These are phyloP conservation scores for Cladophialophora yegresii DNA, from an alignment of 2,329 filamentous ascomycete genomes.

Conservation along the genomic window DNA sequence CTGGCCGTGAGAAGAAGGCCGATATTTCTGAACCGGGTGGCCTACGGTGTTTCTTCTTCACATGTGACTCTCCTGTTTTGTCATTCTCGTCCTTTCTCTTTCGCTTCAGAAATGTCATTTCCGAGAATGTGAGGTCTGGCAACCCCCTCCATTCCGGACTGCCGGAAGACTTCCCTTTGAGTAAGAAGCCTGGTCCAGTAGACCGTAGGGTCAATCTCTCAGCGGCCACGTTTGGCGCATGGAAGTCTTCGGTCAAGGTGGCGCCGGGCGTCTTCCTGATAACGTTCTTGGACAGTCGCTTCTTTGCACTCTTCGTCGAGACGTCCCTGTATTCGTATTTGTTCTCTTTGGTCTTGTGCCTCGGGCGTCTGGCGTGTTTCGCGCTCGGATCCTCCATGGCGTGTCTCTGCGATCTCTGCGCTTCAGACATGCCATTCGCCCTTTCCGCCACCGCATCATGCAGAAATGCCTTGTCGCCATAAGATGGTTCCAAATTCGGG, in stretches of 20 bases:
- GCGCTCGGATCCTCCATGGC: slow-evolving; percentile 18
- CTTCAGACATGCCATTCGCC: neutral
- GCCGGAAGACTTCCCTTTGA: slow-evolving; percentile 30
- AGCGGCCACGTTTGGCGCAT: slow-evolving; percentile 33
- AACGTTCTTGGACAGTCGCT: slow-evolving; percentile 12
- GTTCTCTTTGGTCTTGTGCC: slow-evolving; percentile 33
- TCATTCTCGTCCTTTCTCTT: slow-evolving; percentile 11
- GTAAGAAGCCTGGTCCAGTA: slow-evolving; percentile 30
- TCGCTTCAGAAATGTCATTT: slow-evolving; percentile 35
- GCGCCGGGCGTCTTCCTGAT: slow-evolving; percentile 17
- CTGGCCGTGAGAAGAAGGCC: slow-evolving; percentile 24
- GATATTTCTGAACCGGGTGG: slow-evolving; percentile 16
- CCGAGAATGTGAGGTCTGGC: slow-evolving; percentile 37
- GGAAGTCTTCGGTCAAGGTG: slow-evolving; percentile 30
- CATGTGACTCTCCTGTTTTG: neutral
- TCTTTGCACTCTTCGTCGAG: neutral
- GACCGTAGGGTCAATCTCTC: slow-evolving; percentile 33
- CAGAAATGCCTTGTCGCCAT: neutral
- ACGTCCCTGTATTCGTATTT: slow-evolving; percentile 33
- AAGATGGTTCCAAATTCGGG: neutral
- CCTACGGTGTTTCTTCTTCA: slow-evolving; percentile 5
- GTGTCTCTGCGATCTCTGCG: neutral
- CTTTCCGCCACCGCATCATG: neutral
- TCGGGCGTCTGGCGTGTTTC: slow-evolving; percentile 32
- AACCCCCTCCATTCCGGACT: slow-evolving; percentile 21